phyloP scores from a whole-genome alignment of 768 basidiomycete species.

The Coprinopsis cinerea region DNA sequence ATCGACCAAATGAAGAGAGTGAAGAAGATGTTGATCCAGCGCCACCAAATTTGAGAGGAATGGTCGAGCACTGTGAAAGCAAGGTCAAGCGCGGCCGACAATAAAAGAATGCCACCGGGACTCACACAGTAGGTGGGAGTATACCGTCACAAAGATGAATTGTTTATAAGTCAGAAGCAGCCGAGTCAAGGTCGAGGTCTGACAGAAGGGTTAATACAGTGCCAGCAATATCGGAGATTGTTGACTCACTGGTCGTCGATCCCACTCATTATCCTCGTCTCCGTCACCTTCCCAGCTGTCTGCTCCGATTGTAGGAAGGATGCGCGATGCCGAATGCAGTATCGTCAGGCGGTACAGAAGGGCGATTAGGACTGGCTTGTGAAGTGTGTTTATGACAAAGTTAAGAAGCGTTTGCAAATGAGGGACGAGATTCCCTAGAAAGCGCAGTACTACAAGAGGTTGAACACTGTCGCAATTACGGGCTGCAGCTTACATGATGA shows the following conservation, averaged over 20 bases:
- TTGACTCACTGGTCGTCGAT: conserved; percentile 60
- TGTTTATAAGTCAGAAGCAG: conserved; percentile 80
- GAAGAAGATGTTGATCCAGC: conserved; percentile 88
- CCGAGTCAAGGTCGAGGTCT: conserved; percentile 75
- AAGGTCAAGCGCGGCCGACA: no score
- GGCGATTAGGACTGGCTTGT: conserved; percentile 77
- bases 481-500: no score
- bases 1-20: conserved; percentile 79
- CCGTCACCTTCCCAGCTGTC: conserved; percentile 73
- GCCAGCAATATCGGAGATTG: background rate
- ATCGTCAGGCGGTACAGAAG: conserved; percentile 77
- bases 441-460: conserved; percentile 44
- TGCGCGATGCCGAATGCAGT: conserved; percentile 74
- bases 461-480: no score
- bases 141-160: conserved; percentile 79
- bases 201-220: conserved; percentile 4
- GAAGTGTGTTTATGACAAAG: conserved; percentile 80
- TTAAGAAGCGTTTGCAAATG: conserved; percentile 75
- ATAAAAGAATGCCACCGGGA: no score
- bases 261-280: conserved; percentile 59
- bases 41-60: conserved; percentile 91
- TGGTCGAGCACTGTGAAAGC: conserved; percentile 78
- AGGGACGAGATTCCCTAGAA: conserved; percentile 73
- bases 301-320: conserved; percentile 79
- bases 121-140: conserved; percentile 80